phyloP scores from a whole-genome alignment of 1,139 yeast species.

The Yamadazyma epiphylla region DNA sequence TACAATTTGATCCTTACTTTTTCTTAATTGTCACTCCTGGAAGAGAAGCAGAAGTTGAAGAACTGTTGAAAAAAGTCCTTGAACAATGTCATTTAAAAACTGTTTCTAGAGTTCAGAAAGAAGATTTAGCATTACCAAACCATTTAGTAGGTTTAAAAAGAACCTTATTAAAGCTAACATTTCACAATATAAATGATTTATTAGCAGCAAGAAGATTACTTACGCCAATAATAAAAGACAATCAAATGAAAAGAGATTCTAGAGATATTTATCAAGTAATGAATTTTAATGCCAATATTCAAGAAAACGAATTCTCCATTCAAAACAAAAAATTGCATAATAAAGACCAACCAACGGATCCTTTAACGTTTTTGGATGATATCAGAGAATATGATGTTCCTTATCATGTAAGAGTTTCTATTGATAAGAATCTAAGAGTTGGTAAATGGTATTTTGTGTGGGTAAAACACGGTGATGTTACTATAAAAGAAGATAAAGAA shows the following conservation, averaged over 20 bases:
- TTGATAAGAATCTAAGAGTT: slow-evolving; percentile 79
- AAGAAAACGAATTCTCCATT: slow-evolving; percentile 8
- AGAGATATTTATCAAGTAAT: slow-evolving; percentile 65
- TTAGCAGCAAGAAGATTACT: slow-evolving; percentile 67
- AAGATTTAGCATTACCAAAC: slow-evolving; percentile 77
- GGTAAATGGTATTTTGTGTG: slow-evolving; percentile 95
- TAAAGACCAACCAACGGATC: slow-evolving; percentile 38
- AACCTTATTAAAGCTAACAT: slow-evolving; percentile 61
- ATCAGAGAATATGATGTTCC: slow-evolving; percentile 95
- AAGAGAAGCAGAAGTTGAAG: slow-evolving; percentile 82
- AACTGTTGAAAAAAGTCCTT: slow-evolving; percentile 63
- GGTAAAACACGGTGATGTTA: slow-evolving; percentile 54
- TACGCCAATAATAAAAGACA: slow-evolving; percentile 67
- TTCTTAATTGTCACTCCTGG: slow-evolving; percentile 65
- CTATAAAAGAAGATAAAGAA: slow-evolving; percentile 60
- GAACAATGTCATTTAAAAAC: slow-evolving; percentile 58
- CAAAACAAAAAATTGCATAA: slow-evolving; percentile 4
- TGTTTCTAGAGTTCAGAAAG: slow-evolving; percentile 57
- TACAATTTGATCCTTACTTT: slow-evolving; percentile 86
- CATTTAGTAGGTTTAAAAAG: slow-evolving; percentile 79
- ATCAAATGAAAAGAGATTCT: slow-evolving; percentile 61
- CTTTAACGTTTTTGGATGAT: slow-evolving; percentile 68
- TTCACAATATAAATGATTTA: slow-evolving; percentile 74
- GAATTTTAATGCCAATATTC: slow-evolving; percentile 31
- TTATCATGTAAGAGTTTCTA: slow-evolving; percentile 91